A percentile compares a stretch with the other conserved stretches of the same genome.
Evolutionary conservation across 169 alveolate genomes (phyloP).

Genomic region (Plasmodium blacklocki): DNA sequence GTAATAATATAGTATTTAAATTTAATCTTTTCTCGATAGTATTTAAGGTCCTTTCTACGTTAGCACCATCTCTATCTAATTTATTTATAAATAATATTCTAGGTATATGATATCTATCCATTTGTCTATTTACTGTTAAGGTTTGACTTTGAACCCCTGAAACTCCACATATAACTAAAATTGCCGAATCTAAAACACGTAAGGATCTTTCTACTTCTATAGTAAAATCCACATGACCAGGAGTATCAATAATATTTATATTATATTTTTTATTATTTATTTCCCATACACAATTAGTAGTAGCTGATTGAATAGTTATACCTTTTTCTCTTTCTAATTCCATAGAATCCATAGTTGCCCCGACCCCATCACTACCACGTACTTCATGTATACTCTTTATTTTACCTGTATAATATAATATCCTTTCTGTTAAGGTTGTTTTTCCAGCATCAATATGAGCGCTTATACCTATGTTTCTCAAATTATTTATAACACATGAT

Average conservation of each 20-base stretch:
- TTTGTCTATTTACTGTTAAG: slow-evolving; percentile 96
- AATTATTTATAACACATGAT: slow-evolving; percentile 77
- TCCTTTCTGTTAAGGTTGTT: slow-evolving; percentile 97
- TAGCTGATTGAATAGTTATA: slow-evolving; percentile 96
- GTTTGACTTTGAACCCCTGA: slow-evolving; percentile 98
- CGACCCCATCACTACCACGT: slow-evolving; percentile 96
- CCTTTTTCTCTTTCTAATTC: slow-evolving; percentile 98
- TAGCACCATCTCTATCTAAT: slow-evolving; percentile 98
- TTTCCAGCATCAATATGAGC: slow-evolving; percentile 99
- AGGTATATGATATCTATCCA: slow-evolving; percentile 96
- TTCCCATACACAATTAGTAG: slow-evolving; percentile 94
- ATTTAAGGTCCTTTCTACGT: slow-evolving; percentile 90
- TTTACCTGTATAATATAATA: slow-evolving; percentile 89
- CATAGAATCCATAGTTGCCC: slow-evolving; percentile 99
- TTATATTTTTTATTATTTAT: slow-evolving; percentile 78
- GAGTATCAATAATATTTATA: slow-evolving; percentile 97
- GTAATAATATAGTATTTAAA: slow-evolving; percentile 79
- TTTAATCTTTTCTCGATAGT: slow-evolving; percentile 92
- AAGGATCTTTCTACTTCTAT: slow-evolving; percentile 98
- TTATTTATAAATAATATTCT: slow-evolving; percentile 95
- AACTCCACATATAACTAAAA: slow-evolving; percentile 95
- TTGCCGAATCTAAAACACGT: slow-evolving; percentile 97
- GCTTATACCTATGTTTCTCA: slow-evolving; percentile 96
- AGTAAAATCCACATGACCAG: slow-evolving; percentile 99
- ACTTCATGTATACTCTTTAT: slow-evolving; percentile 96